Evolutionary conservation across 805 yeast genomes (phyloP).

Genomic region (Vanderwaltozyma verrucispora): DNA sequence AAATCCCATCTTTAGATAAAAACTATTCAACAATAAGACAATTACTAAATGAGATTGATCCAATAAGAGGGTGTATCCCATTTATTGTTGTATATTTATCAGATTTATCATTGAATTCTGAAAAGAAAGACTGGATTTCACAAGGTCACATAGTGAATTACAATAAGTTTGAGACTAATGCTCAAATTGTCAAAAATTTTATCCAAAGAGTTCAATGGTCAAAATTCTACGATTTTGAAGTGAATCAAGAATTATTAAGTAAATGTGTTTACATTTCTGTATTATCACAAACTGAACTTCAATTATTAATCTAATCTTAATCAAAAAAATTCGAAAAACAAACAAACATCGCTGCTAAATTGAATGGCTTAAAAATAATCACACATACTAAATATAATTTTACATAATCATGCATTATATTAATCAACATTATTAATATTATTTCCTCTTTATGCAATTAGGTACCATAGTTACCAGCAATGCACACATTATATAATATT

Average conservation of each 20-base stretch:
- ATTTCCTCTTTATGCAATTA: too few relatives aligned
- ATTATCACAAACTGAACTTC: conserved; percentile 52
- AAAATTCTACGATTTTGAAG: conserved; percentile 45
- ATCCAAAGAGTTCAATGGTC: conserved; percentile 84
- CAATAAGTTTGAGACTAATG: conserved; percentile 64
- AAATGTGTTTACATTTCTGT: conserved; percentile 77
- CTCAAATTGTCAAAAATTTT: conserved; percentile 65
- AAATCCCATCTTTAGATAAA: conserved; percentile 60
- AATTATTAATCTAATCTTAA: neutral
- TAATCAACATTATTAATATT: too few relatives aligned
- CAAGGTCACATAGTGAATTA: conserved; percentile 51
- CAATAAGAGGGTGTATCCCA: conserved; percentile 74
- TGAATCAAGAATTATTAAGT: conserved; percentile 57
- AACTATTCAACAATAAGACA: conserved; percentile 60
- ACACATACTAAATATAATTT: too few relatives aligned
- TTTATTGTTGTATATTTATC: conserved; percentile 79
- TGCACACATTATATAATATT: too few relatives aligned
- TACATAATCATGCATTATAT: too few relatives aligned
- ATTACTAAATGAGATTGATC: conserved; percentile 39
- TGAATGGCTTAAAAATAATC: too few relatives aligned
- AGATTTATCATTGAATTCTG: conserved; percentile 63
- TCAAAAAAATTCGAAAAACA: too few relatives aligned
- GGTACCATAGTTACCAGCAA: too few relatives aligned
- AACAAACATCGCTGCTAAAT: too few relatives aligned
- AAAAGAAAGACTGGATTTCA: conserved; percentile 27